Evolutionary conservation across 305 asterid species (phyloP).

Genomic region (Solanum hybrid): DNA sequence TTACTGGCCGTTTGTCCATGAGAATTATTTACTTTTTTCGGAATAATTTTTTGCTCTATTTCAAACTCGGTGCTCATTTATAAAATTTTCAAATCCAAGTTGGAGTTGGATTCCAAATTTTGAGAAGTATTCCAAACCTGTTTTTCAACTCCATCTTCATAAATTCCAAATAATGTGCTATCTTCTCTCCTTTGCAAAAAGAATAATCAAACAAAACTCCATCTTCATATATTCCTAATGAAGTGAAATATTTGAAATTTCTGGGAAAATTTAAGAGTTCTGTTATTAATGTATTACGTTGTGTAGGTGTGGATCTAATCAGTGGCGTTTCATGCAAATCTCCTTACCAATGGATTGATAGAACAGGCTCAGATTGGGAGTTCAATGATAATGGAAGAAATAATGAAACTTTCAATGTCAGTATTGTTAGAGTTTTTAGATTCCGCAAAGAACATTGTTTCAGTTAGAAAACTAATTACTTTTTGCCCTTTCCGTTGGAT

Average conservation of each 20-base stretch:
- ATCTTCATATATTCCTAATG: not conserved
- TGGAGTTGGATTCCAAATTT: not conserved
- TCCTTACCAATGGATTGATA: slow-evolving; percentile 78
- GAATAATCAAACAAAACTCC: not conserved
- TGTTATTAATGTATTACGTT: not conserved
- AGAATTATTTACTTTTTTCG: not conserved
- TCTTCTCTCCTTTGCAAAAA: not conserved
- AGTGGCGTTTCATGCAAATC: slow-evolving; percentile 73
- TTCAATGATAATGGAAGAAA: slow-evolving; percentile 44
- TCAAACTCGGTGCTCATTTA: not conserved
- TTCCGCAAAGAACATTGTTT: not conserved
- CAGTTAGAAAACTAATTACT: not conserved
- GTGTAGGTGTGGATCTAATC: slow-evolving; percentile 83
- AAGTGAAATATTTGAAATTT: not conserved
- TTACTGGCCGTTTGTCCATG: not conserved
- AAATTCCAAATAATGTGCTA: not conserved
- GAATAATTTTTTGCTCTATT: not conserved
- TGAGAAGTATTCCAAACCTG: not conserved
- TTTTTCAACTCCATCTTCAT: not conserved
- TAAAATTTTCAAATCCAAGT: not conserved
- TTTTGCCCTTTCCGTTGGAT: slow-evolving; percentile 10
- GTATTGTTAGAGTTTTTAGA: slow-evolving; percentile 15
- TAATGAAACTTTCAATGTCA: slow-evolving; percentile 42
- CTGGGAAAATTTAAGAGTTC: not conserved
- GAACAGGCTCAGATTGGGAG: slow-evolving; percentile 66